Percentiles rank a stretch among this genome's conserved stretches.
phyloP scores from a whole-genome alignment of 108 stramenopile genomes.

The Cyclotella atomus region DNA sequence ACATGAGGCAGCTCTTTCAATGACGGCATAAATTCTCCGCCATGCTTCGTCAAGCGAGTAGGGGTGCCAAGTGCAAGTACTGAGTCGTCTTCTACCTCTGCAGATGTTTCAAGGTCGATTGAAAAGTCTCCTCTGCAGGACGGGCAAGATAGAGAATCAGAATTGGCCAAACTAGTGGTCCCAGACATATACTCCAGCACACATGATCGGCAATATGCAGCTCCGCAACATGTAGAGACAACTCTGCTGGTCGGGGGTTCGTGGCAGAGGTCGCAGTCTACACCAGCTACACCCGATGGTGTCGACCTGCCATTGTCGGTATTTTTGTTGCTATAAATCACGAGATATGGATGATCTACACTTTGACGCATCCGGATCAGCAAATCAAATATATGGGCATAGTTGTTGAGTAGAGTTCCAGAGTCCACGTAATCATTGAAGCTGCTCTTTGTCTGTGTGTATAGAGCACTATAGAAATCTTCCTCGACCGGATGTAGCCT shows the following conservation, averaged over 20 bases:
- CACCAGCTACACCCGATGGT: slow-evolving; percentile 21
- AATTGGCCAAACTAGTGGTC: slow-evolving; percentile 43
- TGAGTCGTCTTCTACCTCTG: slow-evolving; percentile 68
- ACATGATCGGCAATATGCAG: slow-evolving; percentile 81
- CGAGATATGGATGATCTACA: slow-evolving; percentile 98
- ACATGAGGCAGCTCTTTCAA: slow-evolving; percentile 80
- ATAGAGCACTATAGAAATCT: slow-evolving; percentile 96
- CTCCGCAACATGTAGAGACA: slow-evolving; percentile 75
- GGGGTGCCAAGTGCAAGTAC: slow-evolving; percentile 29
- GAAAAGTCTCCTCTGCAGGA: slow-evolving; percentile 79
- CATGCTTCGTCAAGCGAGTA: slow-evolving; percentile 11
- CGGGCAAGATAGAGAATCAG: slow-evolving; percentile 63
- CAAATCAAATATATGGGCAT: slow-evolving; percentile 97
- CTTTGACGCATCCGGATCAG: slow-evolving; percentile 97
- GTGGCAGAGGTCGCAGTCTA: slow-evolving; percentile 81
- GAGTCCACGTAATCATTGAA: slow-evolving; percentile 94
- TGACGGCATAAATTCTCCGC: slow-evolving; percentile 55
- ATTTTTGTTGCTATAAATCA: slow-evolving; percentile 65
- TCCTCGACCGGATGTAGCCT: slow-evolving; percentile 91
- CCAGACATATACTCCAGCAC: slow-evolving; percentile 82
- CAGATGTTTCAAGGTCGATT: slow-evolving; percentile 77
- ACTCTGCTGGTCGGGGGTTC: slow-evolving; percentile 83
- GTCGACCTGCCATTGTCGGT: slow-evolving; percentile 9
- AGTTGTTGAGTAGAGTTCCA: slow-evolving; percentile 98
- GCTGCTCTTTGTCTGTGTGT: slow-evolving; percentile 93